These are phyloP conservation scores for bread wheat (Triticum aestivum) DNA, from an alignment of 176 grass and related monocot species.

Conservation along the genomic window IWGSC_CS_RefSeq_v2.1 NC_057800.1:128647705-128648204, in stretches of 20 bases:
- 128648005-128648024: constrained; percentile 11
- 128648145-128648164: neutral
- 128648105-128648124: constrained; percentile 96
- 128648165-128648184: constrained; percentile 1
- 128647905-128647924: constrained; percentile 77
- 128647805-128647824: neutral
- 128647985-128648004: constrained; percentile 12
- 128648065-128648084: constrained; percentile 70
- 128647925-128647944: constrained; percentile 96
- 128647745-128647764: neutral
- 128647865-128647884: constrained; percentile 62
- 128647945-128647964: constrained; percentile 85
- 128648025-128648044: constrained; percentile 30
- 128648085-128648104: constrained; percentile 96
- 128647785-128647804: neutral
- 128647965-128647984: constrained; percentile 64
- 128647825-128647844: neutral
- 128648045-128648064: constrained; percentile 80
- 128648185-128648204: neutral
- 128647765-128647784: neutral
- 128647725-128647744: neutral
- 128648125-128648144: constrained; percentile 46
- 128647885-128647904: constrained; percentile 97
- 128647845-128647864: neutral
- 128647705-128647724: neutral